A percentile compares a stretch with the other conserved stretches of the same genome.
These are phyloP conservation scores for Hawksworthiomyces lignivorus DNA, from an alignment of 2,329 filamentous ascomycete genomes.

Conservation along the genomic window DNA sequence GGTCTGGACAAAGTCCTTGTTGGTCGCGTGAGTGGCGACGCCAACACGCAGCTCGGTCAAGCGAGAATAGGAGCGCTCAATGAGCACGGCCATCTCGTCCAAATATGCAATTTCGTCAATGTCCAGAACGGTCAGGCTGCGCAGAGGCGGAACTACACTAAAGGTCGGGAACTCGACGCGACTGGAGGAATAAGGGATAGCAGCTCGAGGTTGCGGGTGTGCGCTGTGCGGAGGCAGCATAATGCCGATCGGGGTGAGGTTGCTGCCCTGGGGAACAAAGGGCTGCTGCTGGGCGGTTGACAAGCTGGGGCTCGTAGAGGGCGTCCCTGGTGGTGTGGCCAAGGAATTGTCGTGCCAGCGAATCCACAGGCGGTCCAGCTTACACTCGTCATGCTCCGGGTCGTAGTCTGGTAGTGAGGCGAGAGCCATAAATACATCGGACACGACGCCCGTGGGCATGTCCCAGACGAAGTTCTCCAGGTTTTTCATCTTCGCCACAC, in stretches of 20 bases:
- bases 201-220: slow-evolving; percentile 26
- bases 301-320: slow-evolving; percentile 22
- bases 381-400: slow-evolving; percentile 51
- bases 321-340: slow-evolving; percentile 24
- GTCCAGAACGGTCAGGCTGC: slow-evolving; percentile 68
- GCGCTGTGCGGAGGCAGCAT: slow-evolving; percentile 22
- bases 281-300: slow-evolving; percentile 13
- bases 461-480: slow-evolving; percentile 81
- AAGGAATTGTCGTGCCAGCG: slow-evolving; percentile 73
- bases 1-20: slow-evolving; percentile 47
- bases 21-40: slow-evolving; percentile 45
- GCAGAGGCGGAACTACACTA: slow-evolving; percentile 66
- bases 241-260: slow-evolving; percentile 35
- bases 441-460: slow-evolving; percentile 76
- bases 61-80: slow-evolving; percentile 59
- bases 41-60: slow-evolving; percentile 68
- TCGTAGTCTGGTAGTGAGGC: slow-evolving; percentile 59
- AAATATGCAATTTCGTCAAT: slow-evolving; percentile 78
- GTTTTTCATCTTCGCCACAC: slow-evolving; percentile 73
- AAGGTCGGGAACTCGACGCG: slow-evolving; percentile 73
- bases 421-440: slow-evolving; percentile 74
- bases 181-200: slow-evolving; percentile 42
- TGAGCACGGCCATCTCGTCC: slow-evolving; percentile 72
- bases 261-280: slow-evolving; percentile 26
- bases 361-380: slow-evolving; percentile 68